A percentile compares a stretch with the other conserved stretches of the same genome.
These are phyloP conservation scores for Pistacia atlantica DNA, from an alignment of 345 rosid species.

Conservation along the genomic window DNA sequence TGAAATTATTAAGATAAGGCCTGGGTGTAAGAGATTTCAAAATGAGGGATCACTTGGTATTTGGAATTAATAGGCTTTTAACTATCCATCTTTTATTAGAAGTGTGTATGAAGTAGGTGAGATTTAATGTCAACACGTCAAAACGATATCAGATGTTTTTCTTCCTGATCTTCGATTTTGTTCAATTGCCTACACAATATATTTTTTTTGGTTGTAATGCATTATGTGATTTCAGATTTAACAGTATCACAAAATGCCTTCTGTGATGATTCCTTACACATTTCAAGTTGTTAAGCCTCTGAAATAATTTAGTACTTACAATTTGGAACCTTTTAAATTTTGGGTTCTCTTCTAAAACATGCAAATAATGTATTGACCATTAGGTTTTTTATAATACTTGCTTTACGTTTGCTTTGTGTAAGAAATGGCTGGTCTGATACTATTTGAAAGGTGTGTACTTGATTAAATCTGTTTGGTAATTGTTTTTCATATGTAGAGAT, in stretches of 20 bases:
- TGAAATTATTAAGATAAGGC: not conserved
- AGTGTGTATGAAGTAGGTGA: not conserved
- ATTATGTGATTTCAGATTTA: not conserved
- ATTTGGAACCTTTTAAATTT: too few species aligned
- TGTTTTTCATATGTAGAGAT: slow-evolving; percentile 51
- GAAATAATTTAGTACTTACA: too few species aligned
- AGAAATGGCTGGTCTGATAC: not conserved
- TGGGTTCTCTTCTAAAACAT: not conserved
- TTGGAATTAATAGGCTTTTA: not conserved
- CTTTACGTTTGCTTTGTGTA: not conserved
- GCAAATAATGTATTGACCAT: not conserved
- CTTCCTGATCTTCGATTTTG: not conserved
- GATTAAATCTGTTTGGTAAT: slow-evolving; percentile 13
- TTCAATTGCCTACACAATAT: not conserved
- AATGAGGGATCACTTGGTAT: not conserved
- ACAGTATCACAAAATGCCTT: not conserved
- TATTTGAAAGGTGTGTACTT: slow-evolving; percentile 1
- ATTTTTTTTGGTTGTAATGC: not conserved
- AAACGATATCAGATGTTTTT: not conserved
- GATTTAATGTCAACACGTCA: not conserved
- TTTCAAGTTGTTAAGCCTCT: not conserved
- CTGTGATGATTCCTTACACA: too few species aligned
- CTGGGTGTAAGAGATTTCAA: not conserved
- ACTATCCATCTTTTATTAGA: not conserved
- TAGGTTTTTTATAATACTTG: not conserved